phyloP scores from a whole-genome alignment of 2,329 filamentous ascomycete genomes.

The Aulographum hederae region DNA sequence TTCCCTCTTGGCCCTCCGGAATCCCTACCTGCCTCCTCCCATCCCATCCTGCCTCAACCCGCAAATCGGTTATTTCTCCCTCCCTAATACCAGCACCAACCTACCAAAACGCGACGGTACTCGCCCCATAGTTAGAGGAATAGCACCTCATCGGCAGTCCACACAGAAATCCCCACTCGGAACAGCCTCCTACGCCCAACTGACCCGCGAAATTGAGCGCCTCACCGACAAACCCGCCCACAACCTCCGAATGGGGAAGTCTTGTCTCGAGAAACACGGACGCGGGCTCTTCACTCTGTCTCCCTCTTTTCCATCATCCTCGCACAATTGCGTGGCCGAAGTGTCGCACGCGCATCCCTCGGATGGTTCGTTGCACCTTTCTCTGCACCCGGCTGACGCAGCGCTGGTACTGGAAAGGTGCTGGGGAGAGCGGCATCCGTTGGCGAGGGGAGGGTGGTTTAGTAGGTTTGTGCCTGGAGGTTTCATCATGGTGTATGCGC shows the following conservation, averaged over 20 bases:
- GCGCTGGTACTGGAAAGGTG: constrained; percentile 52
- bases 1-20: constrained; percentile 49
- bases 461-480: constrained; percentile 51
- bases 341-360: constrained; percentile 63
- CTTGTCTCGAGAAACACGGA: constrained; percentile 69
- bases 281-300: constrained; percentile 53
- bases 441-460: constrained; percentile 49
- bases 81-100: constrained; percentile 13
- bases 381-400: constrained; percentile 62
- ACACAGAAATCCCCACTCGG: constrained; percentile 43
- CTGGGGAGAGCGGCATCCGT: constrained; percentile 55
- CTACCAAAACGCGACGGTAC: constrained; percentile 45
- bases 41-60: constrained; percentile 34
- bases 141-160: constrained; percentile 66
- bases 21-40: constrained; percentile 45
- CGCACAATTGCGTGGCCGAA: constrained; percentile 55
- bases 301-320: constrained; percentile 18
- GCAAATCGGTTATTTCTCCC: constrained; percentile 36
- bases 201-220: constrained; percentile 9
- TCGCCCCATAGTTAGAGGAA: constrained; percentile 51
- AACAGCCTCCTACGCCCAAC: constrained; percentile 26
- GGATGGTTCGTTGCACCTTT: constrained; percentile 63
- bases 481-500: constrained; percentile 72
- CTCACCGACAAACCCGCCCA: constrained; percentile 12
- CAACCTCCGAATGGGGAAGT: constrained; percentile 34